phyloP scores from a whole-genome alignment of 2,329 filamentous ascomycete genomes.

The Drechslerella dactyloides region DNA sequence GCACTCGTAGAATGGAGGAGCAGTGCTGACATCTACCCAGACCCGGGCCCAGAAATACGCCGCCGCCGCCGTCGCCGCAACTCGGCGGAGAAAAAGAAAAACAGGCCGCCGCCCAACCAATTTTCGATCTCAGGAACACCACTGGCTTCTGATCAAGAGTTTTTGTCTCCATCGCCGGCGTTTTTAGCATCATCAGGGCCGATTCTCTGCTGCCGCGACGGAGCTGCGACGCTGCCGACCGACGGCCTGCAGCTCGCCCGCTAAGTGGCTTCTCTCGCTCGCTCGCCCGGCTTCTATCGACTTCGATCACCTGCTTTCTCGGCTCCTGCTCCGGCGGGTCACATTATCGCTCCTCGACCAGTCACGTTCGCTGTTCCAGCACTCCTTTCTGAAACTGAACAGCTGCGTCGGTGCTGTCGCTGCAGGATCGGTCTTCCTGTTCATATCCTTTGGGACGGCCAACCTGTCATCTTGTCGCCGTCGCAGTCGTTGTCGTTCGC shows the following conservation, averaged over 20 bases:
- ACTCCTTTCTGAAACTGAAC: not conserved
- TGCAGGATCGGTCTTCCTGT: not conserved
- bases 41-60: not conserved
- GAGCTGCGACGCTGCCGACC: not conserved
- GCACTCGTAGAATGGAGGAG: not conserved
- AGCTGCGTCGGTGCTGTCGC: not conserved
- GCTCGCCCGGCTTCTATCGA: not conserved
- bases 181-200: not conserved
- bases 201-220: not conserved
- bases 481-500: not conserved
- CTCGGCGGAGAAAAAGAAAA: slow-evolving; percentile 2
- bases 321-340: not conserved
- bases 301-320: not conserved
- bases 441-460: not conserved
- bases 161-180: not conserved
- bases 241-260: not conserved
- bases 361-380: not conserved
- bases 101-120: not conserved
- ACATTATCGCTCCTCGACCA: not conserved
- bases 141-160: not conserved
- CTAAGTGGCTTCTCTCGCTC: not conserved
- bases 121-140: slow-evolving; percentile 4
- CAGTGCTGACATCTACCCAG: not conserved
- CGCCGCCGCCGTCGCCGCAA: not conserved
- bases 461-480: not conserved